Conservation (phyloP, 768 basidiomycete species). For the Psilocybe tampanensis region DNA sequence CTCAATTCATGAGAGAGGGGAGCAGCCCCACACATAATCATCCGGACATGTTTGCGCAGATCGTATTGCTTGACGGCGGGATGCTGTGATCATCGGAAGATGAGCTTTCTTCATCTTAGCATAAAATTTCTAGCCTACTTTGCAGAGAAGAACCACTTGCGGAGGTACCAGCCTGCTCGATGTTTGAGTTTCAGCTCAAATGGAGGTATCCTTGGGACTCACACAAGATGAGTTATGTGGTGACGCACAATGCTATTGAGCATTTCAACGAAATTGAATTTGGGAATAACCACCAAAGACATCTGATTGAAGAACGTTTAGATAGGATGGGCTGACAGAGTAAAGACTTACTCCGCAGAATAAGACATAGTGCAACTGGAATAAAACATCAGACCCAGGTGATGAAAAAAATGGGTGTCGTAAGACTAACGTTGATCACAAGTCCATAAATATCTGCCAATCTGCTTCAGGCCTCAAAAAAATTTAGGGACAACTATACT, state of each 20-base stretch:
- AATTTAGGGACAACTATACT: neutral
- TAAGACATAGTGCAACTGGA: conserved; percentile 57
- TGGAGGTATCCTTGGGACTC: conserved; percentile 12
- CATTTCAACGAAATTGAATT: conserved; percentile 64
- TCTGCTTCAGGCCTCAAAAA: neutral
- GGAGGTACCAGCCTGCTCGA: conserved; percentile 56
- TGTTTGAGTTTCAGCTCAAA: neutral
- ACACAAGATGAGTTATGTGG: conserved; percentile 58
- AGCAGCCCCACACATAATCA: conserved; percentile 60
- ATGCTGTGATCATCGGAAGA: conserved; percentile 36
- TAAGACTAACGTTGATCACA: conserved; percentile 51
- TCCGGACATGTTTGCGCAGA: conserved; percentile 41
- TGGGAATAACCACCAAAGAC: conserved; percentile 59
- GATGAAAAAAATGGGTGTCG: neutral
- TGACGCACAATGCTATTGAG: conserved; percentile 61
- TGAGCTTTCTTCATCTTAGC: neutral
- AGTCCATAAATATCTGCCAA: conserved; percentile 63
- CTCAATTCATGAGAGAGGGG: conserved; percentile 58
- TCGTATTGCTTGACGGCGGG: conserved; percentile 53
- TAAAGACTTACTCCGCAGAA: conserved; percentile 50
- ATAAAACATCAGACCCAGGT: neutral
- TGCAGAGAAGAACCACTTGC: conserved; percentile 58
- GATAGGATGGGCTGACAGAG: neutral
- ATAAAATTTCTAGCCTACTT: conserved; percentile 32
- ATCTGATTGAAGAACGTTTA: conserved; percentile 31